Base-by-base conservation (phyloP, 495 filamentous ascomycete species). In the Aspergillus steynii region DNA sequence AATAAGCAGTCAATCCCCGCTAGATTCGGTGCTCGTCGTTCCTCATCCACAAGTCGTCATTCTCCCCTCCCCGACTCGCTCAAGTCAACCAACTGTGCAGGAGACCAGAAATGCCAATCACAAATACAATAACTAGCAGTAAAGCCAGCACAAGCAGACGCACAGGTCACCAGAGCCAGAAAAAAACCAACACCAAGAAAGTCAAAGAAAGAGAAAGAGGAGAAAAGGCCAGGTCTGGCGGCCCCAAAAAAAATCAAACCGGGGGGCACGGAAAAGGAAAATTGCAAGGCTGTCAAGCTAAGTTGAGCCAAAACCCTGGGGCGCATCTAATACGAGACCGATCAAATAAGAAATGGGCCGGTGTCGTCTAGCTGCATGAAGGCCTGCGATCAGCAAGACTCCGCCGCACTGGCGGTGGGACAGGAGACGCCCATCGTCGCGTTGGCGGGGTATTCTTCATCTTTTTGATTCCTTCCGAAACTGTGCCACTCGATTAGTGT, bases 301-400 rank as follows among this genome's bases (percentile, higher is more conserved):
- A 55, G 42, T 12, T 34, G 9, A 42, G 37, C 3, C 37, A 42
- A 42, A 42, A 14, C 37, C 37, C 42, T 3, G 2, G 2, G 53
- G n/a, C 34, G 28, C 12, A 27, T 29, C 53, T 42, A 51, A 58
- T 59, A 59, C 57, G 50, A 59, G 20, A 50, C 12, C 37, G 57
- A 53, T 52, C 57, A 59, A 31, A 31, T 57, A 57, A 57, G 55
- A 26, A 50, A 32, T 50, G 55, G 55, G 27, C 55, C 45, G 46
- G 55, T 9, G 4, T 26, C 15, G 42, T 57, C 14, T 57, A 57
- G 55, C 29, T 57, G 55, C 55, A 50, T 49, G 20, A 32, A 28
- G 5, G 14, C 34, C 25, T 46, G n/a, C 28, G 28, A 50, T 48
- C 49, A 42, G 37, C 37, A 12, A 42, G 37, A 42, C 37, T 42